Percentiles rank a stretch among this genome's conserved stretches.
Conservation (phyloP, 1,284 basidiomycete species). For the Ustilago lituana region DNA sequence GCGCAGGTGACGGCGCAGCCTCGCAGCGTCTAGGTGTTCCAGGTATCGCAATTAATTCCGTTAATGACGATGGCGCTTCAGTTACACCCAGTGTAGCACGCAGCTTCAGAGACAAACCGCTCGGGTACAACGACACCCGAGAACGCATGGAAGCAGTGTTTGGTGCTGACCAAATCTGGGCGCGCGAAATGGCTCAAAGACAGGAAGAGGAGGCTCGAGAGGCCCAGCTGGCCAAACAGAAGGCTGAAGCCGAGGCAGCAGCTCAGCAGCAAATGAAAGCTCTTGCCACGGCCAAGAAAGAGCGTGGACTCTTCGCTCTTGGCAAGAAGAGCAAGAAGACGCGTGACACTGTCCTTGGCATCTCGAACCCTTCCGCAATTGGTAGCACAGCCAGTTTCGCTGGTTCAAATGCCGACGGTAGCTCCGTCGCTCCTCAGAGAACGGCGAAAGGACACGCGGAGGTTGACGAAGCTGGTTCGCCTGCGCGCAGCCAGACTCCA, state of each 20-base stretch:
- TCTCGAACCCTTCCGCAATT: slow-evolving; percentile 14
- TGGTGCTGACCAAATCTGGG: slow-evolving; percentile 53
- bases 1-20: slow-evolving; percentile 5
- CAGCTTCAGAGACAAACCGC: slow-evolving; percentile 56
- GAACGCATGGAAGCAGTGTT: slow-evolving; percentile 64
- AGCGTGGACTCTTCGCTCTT: slow-evolving; percentile 20
- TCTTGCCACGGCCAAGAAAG: slow-evolving; percentile 35
- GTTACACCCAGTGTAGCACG: slow-evolving; percentile 47
- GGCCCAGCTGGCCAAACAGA: slow-evolving; percentile 22
- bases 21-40: slow-evolving; percentile 10
- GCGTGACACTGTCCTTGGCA: slow-evolving; percentile 9
- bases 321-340: slow-evolving; percentile 39
- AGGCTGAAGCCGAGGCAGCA: slow-evolving; percentile 26
- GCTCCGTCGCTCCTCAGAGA: slow-evolving; percentile 2
- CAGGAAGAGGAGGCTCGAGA: slow-evolving; percentile 52
- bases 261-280: slow-evolving; percentile 15
- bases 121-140: slow-evolving; percentile 62
- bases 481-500: slow-evolving; percentile 23
- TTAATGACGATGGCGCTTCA: slow-evolving; percentile 37
- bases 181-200: slow-evolving; percentile 56
- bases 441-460: slow-evolving; percentile 8
- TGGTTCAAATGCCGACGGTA: slow-evolving; percentile 10
- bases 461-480: slow-evolving; percentile 1
- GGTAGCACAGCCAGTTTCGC: slow-evolving; percentile 27
- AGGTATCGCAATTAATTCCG: slow-evolving; percentile 4